Evolutionary conservation across 805 yeast genomes (phyloP).

Genomic region (Teunomyces pallodes): DNA sequence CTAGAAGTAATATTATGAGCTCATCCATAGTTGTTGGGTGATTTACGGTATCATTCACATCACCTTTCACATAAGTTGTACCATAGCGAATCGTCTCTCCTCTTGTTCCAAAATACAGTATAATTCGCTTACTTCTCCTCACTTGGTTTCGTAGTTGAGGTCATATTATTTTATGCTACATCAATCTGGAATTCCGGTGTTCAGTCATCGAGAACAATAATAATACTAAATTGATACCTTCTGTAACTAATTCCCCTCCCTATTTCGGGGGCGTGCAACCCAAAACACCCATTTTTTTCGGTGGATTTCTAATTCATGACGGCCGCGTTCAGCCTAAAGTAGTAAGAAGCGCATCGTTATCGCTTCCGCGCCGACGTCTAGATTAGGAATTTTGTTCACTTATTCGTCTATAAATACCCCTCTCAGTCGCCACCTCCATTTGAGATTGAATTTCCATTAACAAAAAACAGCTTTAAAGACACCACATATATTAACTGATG

Average conservation of each 20-base stretch:
- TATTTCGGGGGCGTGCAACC: no score
- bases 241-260: no score
- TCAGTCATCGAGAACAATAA: neutral
- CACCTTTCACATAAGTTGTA: no score
- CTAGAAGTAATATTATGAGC: no score
- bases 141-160: neutral
- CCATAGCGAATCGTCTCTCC: no score
- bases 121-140: neutral
- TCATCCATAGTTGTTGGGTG: no score
- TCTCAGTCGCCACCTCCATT: neutral
- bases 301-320: neutral
- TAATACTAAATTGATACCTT: no score
- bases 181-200: neutral
- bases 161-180: neutral
- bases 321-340: neutral
- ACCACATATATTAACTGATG: conserved; percentile 7
- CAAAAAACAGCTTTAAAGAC: neutral
- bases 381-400: neutral
- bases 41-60: no score
- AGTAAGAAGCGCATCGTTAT: conserved; percentile 1
- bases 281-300: neutral
- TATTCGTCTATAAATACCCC: neutral
- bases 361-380: neutral
- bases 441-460: neutral
- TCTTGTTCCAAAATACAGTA: no score